phyloP scores from a whole-genome alignment of 2,329 filamentous ascomycete genomes.

The Microdochium nivale region DNA sequence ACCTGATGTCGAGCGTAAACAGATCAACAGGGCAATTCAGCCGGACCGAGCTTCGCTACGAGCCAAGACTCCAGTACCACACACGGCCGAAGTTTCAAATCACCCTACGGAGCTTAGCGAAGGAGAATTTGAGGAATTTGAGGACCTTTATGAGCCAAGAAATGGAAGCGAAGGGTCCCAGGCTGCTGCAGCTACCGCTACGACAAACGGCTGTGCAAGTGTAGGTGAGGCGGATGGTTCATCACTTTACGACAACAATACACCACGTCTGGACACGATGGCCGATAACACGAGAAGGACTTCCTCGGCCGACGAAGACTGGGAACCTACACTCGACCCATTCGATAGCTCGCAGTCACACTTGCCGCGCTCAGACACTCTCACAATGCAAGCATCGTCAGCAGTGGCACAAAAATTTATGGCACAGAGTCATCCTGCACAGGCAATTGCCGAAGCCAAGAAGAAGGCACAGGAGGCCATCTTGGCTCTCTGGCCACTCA shows the following conservation, averaged over 20 bases:
- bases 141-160: constrained; percentile 44
- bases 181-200: neutral
- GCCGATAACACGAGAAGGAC: constrained; percentile 13
- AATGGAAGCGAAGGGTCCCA: constrained; percentile 4
- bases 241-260: constrained; percentile 20
- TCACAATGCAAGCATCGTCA: neutral
- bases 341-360: too few species aligned
- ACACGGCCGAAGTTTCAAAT: neutral
- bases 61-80: neutral
- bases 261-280: constrained; percentile 9
- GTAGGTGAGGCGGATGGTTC: constrained; percentile 20
- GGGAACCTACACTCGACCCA: neutral
- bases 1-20: neutral
- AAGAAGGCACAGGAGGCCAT: constrained; percentile 60
- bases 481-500: constrained; percentile 52
- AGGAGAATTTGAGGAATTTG: constrained; percentile 28
- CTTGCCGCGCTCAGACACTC: too few species aligned
- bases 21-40: neutral
- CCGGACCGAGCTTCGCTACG: neutral
- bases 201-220: constrained; percentile 11
- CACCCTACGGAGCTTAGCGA: constrained; percentile 78
- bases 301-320: constrained; percentile 8
- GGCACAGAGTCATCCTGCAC: neutral
- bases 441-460: constrained; percentile 27
- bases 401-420: neutral